Evolutionary conservation across 345 rosid species (phyloP).

Genomic region (Eucalyptus victrix): DNA sequence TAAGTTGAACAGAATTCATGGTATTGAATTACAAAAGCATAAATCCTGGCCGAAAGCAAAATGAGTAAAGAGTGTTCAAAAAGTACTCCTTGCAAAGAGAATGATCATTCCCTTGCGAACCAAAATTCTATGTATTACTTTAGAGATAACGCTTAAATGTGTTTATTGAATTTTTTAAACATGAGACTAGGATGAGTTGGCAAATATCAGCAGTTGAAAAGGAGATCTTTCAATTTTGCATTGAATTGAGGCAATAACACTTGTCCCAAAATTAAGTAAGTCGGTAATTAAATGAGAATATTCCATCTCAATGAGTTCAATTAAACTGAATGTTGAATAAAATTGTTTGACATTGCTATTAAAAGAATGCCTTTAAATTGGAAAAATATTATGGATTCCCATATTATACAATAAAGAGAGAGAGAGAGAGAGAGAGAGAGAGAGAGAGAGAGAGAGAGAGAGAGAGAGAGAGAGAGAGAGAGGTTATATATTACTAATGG

Average conservation of each 20-base stretch:
- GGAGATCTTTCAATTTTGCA: too few species aligned
- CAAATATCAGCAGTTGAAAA: too few species aligned
- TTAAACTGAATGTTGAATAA: neutral
- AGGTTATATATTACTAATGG: neutral
- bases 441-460: too few species aligned
- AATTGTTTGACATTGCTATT: neutral
- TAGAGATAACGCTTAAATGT: neutral
- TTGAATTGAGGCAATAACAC: neutral
- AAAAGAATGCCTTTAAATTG: neutral
- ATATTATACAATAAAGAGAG: accelerated
- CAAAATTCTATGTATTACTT: neutral
- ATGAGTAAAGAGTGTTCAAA: neutral
- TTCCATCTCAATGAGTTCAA: neutral
- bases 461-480: too few species aligned
- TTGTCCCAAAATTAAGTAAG: neutral
- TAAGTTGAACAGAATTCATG: neutral
- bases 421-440: too few species aligned
- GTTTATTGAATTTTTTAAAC: neutral
- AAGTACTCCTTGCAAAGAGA: neutral
- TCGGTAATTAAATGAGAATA: neutral
- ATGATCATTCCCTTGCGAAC: neutral
- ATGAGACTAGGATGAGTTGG: neutral
- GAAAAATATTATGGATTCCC: neutral
- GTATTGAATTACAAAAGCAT: neutral
- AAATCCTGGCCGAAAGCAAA: neutral